A percentile compares a stretch with the other conserved stretches of the same genome.
Conservation (phyloP, 176 grass and related monocot species). For the Puccinellia tenuiflora region DNA sequence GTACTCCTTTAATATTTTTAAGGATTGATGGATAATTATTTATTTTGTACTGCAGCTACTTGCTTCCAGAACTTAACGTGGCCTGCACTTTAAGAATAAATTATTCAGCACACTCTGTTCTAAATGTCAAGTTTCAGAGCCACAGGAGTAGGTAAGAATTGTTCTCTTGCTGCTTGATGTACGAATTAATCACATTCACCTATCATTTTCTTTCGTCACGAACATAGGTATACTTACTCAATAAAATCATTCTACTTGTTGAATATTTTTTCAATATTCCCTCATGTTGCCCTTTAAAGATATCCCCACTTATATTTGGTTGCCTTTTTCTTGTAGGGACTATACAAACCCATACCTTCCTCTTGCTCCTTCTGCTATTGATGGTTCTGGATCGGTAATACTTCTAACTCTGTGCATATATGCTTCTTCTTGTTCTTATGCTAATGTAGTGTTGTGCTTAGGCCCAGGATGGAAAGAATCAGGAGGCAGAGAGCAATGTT, state of each 20-base stretch:
- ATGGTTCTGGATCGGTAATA: constrained; percentile 60
- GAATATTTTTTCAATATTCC: background rate
- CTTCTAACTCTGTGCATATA: constrained; percentile 18
- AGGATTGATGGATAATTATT: background rate
- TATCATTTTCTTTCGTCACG: constrained; percentile 10
- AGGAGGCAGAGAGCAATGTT: constrained; percentile 87
- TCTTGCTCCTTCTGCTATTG: constrained; percentile 72
- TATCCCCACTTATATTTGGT: constrained; percentile 4
- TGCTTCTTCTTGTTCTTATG: constrained; percentile 18
- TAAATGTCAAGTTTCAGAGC: constrained; percentile 95
- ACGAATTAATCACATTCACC: background rate
- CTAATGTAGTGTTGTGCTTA: constrained; percentile 18
- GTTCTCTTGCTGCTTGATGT: background rate
- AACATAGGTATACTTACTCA: background rate
- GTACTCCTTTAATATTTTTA: background rate
- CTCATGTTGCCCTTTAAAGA: background rate
- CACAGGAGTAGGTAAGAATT: constrained; percentile 77
- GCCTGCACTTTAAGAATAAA: constrained; percentile 77
- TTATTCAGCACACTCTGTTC: constrained; percentile 93
- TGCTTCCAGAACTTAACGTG: constrained; percentile 71
- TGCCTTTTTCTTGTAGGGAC: constrained; percentile 49
- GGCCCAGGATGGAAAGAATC: constrained; percentile 64
- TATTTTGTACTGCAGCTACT: constrained; percentile 62
- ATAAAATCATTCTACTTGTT: background rate
- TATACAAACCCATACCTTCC: constrained; percentile 98